Evolutionary conservation across 2,329 filamentous ascomycete genomes (phyloP).

Genomic region (Colletotrichum higginsianum): DNA sequence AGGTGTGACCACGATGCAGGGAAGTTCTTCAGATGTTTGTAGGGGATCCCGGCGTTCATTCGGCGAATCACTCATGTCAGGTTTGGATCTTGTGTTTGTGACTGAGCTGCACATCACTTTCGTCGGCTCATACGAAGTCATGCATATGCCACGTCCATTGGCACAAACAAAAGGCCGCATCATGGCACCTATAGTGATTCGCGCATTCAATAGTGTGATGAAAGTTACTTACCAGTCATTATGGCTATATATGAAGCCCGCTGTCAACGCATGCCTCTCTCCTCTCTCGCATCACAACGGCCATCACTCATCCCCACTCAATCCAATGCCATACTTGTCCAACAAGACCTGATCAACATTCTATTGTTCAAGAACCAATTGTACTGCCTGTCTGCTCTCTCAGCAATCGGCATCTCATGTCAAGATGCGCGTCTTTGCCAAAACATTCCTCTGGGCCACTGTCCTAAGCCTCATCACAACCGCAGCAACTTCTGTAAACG

Average conservation of each 20-base stretch:
- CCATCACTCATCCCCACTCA: background rate
- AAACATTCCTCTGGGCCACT: background rate
- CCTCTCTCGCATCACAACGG: background rate
- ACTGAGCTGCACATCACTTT: slow-evolving; percentile 1
- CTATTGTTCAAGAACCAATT: background rate
- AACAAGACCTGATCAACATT: no score
- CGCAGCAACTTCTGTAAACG: background rate
- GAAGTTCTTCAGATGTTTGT: background rate
- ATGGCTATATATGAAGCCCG: background rate
- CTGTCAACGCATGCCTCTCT: background rate
- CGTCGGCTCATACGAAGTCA: slow-evolving; percentile 12
- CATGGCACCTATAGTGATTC: background rate
- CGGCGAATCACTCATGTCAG: slow-evolving; percentile 20
- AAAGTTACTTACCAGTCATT: background rate
- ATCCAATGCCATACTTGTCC: background rate
- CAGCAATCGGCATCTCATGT: background rate
- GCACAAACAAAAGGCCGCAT: slow-evolving; percentile 6
- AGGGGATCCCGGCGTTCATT: slow-evolving; percentile 1
- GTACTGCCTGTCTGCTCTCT: background rate
- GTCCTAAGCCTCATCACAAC: slow-evolving; percentile 1
- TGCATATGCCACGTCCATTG: slow-evolving; percentile 14
- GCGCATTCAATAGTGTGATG: background rate
- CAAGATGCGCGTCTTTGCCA: slow-evolving; percentile 9
- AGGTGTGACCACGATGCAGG: background rate
- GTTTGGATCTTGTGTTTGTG: background rate